Percentiles rank a stretch among this genome's conserved stretches.
Conservation (phyloP, 1,284 basidiomycete species). For the Fomitopsis palustris region DNA sequence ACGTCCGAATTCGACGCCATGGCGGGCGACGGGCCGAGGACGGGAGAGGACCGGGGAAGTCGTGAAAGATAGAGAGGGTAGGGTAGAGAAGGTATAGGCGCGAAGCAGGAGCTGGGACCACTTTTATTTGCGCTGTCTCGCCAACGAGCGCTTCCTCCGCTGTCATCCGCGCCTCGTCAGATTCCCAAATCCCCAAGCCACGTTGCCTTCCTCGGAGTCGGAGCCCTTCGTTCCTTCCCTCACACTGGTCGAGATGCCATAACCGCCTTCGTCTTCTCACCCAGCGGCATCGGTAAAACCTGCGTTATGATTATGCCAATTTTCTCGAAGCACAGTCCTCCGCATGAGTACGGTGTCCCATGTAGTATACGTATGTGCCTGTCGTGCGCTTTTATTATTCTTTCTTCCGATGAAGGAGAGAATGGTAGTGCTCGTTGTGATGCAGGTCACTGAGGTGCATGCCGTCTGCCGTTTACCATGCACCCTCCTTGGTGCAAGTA, state of each 20-base stretch:
- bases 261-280: neutral
- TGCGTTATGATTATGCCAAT: too few relatives aligned
- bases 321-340: too few relatives aligned
- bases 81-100: neutral
- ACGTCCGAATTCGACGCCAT: conserved; percentile 65
- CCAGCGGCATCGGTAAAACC: neutral
- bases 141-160: neutral
- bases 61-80: neutral
- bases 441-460: too few relatives aligned
- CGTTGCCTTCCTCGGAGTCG: neutral
- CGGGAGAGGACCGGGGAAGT: neutral
- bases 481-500: too few relatives aligned
- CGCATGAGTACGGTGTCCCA: too few relatives aligned
- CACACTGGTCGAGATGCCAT: neutral
- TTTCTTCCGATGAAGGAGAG: too few relatives aligned
- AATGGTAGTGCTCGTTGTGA: too few relatives aligned
- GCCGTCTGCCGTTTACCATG: too few relatives aligned
- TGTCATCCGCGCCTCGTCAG: conserved; percentile 5
- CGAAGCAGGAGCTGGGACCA: neutral
- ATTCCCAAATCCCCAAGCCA: neutral
- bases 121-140: neutral
- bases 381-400: too few relatives aligned
- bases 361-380: too few relatives aligned
- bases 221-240: neutral
- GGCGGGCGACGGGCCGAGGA: conserved; percentile 18